Evolutionary conservation across 163 green algal species (phyloP).

Genomic region (Coccomyxa subellipsoidea): DNA sequence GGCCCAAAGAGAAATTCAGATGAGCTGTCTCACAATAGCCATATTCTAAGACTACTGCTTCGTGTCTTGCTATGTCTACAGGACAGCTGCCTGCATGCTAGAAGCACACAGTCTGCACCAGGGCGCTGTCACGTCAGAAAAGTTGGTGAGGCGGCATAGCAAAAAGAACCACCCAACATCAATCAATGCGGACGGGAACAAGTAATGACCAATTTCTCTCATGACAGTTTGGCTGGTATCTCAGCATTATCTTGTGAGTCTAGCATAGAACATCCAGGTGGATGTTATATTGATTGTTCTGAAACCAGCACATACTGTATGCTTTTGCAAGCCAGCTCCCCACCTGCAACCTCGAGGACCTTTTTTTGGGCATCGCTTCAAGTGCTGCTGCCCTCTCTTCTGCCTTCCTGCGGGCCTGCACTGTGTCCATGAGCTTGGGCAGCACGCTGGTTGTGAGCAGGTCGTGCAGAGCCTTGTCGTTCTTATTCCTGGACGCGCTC

Average conservation of each 20-base stretch:
- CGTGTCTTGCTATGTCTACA: too few species aligned
- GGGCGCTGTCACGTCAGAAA: too few species aligned
- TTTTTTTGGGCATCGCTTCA: conserved; percentile 49
- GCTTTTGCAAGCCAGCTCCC: background rate
- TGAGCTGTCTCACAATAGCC: too few species aligned
- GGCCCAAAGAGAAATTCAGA: too few species aligned
- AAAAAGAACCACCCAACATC: background rate
- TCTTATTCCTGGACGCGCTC: conserved; percentile 24
- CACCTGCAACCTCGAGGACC: conserved; percentile 36
- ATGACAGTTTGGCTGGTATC: too few species aligned
- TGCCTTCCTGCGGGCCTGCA: conserved; percentile 29
- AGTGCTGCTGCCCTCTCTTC: conserved; percentile 34
- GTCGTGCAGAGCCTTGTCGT: conserved; percentile 35
- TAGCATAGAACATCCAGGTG: background rate
- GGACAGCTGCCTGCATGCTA: too few species aligned
- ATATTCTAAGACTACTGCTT: too few species aligned
- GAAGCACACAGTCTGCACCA: too few species aligned
- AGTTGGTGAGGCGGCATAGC: too few species aligned
- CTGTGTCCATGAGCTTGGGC: conserved; percentile 42
- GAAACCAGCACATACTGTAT: background rate
- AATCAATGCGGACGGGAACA: too few species aligned
- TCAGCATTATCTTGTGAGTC: background rate
- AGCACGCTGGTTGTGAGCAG: conserved; percentile 38
- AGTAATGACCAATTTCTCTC: too few species aligned
- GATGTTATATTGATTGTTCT: background rate